phyloP scores from a whole-genome alignment of 2,329 filamentous ascomycete genomes.

The Ceratocystis albifundus region DNA sequence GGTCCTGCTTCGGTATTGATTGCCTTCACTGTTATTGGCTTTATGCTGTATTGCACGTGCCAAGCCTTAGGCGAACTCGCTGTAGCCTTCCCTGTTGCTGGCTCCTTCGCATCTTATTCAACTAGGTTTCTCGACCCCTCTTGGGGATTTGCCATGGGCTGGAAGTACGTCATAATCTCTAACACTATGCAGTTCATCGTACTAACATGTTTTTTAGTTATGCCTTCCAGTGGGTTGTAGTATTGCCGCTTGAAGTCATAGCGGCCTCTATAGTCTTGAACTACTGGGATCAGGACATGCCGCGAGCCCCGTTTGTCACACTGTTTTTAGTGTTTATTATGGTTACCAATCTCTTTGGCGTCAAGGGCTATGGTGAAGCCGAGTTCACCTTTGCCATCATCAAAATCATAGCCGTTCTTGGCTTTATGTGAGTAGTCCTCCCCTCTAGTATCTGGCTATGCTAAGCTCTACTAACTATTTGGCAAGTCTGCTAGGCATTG shows the following conservation, averaged over 20 bases:
- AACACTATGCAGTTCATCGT: background rate
- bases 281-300: conserved; percentile 59
- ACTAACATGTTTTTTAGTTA: conserved; percentile 43
- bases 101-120: conserved; percentile 84
- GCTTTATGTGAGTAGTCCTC: conserved; percentile 57
- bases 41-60: conserved; percentile 85
- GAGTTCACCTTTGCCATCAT: conserved; percentile 80
- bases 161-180: conserved; percentile 52
- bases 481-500: conserved; percentile 64
- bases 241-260: conserved; percentile 75
- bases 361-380: conserved; percentile 79
- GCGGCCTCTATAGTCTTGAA: conserved; percentile 73
- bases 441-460: background rate
- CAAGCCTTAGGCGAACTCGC: conserved; percentile 87
- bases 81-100: conserved; percentile 79
- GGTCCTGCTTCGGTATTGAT: conserved; percentile 69
- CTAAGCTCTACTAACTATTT: conserved; percentile 12
- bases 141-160: conserved; percentile 92
- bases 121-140: conserved; percentile 87
- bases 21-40: conserved; percentile 66
- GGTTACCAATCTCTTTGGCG: conserved; percentile 73
- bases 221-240: conserved; percentile 74
- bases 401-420: conserved; percentile 76
- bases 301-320: conserved; percentile 66
- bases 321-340: conserved; percentile 70